A percentile compares a stretch with the other conserved stretches of the same genome.
Conservation (phyloP, 805 yeast genomes). For the Lipomyces sp. region DNA sequence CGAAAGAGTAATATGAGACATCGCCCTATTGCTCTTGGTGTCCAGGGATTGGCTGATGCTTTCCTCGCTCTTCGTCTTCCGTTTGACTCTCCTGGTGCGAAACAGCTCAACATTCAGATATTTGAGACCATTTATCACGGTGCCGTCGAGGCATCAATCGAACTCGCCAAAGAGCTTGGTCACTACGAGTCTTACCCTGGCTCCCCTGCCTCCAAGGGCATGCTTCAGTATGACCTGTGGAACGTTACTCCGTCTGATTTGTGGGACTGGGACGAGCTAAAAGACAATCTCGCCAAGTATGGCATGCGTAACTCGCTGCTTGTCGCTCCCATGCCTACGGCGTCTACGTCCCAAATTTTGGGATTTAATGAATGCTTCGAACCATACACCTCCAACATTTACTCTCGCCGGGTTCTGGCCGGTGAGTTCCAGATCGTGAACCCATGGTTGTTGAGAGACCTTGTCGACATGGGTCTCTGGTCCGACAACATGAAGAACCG, state of each 20-base stretch:
- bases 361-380: slow-evolving; percentile 96
- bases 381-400: slow-evolving; percentile 91
- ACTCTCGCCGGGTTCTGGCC: slow-evolving; percentile 85
- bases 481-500: slow-evolving; percentile 74
- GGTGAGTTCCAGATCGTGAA: slow-evolving; percentile 95
- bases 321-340: slow-evolving; percentile 98
- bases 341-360: slow-evolving; percentile 93
- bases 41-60: slow-evolving; percentile 94
- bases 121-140: slow-evolving; percentile 97
- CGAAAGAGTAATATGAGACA: slow-evolving; percentile 74
- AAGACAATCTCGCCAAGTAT: slow-evolving; percentile 58
- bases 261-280: slow-evolving; percentile 85
- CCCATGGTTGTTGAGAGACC: slow-evolving; percentile 79
- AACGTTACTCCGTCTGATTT: slow-evolving; percentile 71
- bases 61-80: slow-evolving; percentile 81
- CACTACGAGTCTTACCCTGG: slow-evolving; percentile 75
- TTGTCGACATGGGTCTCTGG: slow-evolving; percentile 85
- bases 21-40: slow-evolving; percentile 96
- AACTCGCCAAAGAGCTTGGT: slow-evolving; percentile 73
- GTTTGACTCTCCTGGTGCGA: slow-evolving; percentile 83
- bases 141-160: slow-evolving; percentile 84
- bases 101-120: slow-evolving; percentile 74
- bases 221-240: slow-evolving; percentile 89
- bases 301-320: slow-evolving; percentile 88
- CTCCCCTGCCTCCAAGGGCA: slow-evolving; percentile 88